Evolutionary conservation across 2,329 filamentous ascomycete genomes (phyloP), one percentile per base, ranked within the genome.

Genomic region (Westerdykella sp.): DNA sequence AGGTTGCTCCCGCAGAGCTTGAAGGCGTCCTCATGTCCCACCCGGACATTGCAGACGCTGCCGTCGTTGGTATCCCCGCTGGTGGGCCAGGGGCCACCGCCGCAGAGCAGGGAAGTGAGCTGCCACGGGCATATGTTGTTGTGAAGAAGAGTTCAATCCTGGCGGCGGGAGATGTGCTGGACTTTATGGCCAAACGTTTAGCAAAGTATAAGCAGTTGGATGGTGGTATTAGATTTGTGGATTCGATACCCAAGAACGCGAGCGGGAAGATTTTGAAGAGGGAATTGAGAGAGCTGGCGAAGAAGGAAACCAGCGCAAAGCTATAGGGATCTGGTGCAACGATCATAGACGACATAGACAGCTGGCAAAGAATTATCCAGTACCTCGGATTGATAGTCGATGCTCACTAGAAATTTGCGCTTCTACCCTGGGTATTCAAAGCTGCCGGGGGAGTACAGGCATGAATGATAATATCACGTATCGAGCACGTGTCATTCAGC

Each of bases 1-100:
- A 72, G 58, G 68, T 72, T 15, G 64, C 69, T 4, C 70, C 70
- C 3, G 67, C 68, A 0, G 70, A 73, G 40, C 50, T 73, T 1
- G 70, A 73, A 54, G 66, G 54, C 6, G 47, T 66, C n/a, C 51
- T 73, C 0, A 40, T 71, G 5, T 56, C 59, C 3, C 66, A 72
- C 47, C 59, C 61, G 3, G 40, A 46, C 4, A 54, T 72, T 9
- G 46, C 44, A 4, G 70, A 73, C 49, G 67, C 63, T 0, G 65
- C 65, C 14, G 69, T 72, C 31, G 66, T 71, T 25, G 67, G 65
- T 18, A 47, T 65, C 69, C 63, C 41, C 71, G 75, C 32, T 66
- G 62, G 63, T 60, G 47, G 48, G 6, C 32, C 44, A 11, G 44
- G 41, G 11, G 34, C 39, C 40, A 55, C 12, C 15, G 55, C 51